A percentile compares a stretch with the other conserved stretches of the same genome.
Evolutionary conservation across 176 grass and related monocot genomes (phyloP).

Genomic region (Canna indica): DNA sequence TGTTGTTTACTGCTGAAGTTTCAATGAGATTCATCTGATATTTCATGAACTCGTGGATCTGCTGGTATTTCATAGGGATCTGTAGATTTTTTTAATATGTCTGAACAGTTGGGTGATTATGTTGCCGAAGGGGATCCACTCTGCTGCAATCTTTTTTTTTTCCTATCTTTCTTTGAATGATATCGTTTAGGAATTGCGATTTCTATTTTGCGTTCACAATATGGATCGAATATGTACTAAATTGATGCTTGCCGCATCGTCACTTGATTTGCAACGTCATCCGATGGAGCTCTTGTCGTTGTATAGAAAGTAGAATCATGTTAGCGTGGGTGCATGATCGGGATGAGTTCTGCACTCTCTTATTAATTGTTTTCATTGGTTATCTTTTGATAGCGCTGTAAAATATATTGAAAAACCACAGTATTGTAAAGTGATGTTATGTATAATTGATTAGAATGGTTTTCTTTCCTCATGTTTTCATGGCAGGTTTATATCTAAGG

Average conservation of each 20-base stretch:
- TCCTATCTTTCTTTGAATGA: background rate
- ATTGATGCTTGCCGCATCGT: too few species aligned
- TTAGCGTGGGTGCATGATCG: background rate
- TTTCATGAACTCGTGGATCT: background rate
- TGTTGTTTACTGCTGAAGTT: background rate
- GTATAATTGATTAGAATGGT: too few species aligned
- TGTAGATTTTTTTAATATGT: background rate
- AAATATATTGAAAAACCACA: background rate
- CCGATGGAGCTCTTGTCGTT: background rate
- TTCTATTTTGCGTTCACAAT: background rate
- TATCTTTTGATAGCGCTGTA: too few species aligned
- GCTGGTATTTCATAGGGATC: background rate
- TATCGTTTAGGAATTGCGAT: background rate
- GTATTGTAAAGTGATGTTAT: too few species aligned
- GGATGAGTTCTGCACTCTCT: too few species aligned
- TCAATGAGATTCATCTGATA: background rate
- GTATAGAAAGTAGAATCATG: background rate
- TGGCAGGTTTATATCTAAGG: too few species aligned
- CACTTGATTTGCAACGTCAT: background rate
- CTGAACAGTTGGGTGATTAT: background rate
- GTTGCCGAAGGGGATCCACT: too few species aligned
- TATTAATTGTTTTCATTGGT: background rate
- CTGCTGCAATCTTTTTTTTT: background rate
- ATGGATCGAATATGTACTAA: background rate
- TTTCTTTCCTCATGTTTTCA: too few species aligned